Percentiles rank a stretch among this genome's conserved stretches.
Evolutionary conservation across 2,329 filamentous ascomycete genomes (phyloP).

Genomic region (Colletotrichum zoysiae): DNA sequence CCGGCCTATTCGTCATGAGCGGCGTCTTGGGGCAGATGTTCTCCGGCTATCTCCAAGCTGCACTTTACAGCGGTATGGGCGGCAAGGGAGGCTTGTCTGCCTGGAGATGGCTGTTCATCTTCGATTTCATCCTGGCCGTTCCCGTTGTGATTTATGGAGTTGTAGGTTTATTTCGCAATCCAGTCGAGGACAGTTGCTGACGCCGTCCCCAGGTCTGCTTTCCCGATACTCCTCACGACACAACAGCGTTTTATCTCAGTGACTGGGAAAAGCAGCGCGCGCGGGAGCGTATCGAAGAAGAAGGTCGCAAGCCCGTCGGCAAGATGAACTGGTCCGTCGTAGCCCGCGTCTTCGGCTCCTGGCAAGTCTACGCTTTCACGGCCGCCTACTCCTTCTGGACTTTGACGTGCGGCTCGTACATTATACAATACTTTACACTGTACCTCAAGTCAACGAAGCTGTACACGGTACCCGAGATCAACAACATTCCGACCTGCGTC

Average conservation of each 20-base stretch:
- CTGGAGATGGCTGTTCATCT: constrained; percentile 56
- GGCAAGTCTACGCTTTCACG: constrained; percentile 60
- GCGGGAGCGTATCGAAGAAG: constrained; percentile 75
- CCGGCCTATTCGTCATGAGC: constrained; percentile 69
- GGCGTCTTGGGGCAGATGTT: constrained; percentile 61
- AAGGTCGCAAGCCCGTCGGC: constrained; percentile 54
- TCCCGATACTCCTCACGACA: constrained; percentile 59
- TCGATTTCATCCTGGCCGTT: constrained; percentile 53
- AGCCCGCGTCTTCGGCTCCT: constrained; percentile 54
- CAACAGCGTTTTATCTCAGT: constrained; percentile 57
- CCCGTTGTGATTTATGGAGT: constrained; percentile 54
- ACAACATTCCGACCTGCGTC: constrained; percentile 60
- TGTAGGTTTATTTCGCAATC: constrained; percentile 17
- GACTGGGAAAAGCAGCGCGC: constrained; percentile 73
- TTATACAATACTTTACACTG: constrained; percentile 57
- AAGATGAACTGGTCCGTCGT: constrained; percentile 54
- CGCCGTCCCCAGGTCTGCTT: constrained; percentile 44
- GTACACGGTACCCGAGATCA: constrained; percentile 56
- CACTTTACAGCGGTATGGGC: constrained; percentile 51
- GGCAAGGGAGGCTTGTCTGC: constrained; percentile 50
- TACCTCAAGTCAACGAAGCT: constrained; percentile 53
- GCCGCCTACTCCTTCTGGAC: constrained; percentile 55
- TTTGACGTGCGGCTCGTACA: constrained; percentile 54
- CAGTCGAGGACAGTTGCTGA: background rate
- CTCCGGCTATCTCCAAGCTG: constrained; percentile 52